Conservation (phyloP, 148 eudicot genomes). For the Amaranthus cruentus region DNA sequence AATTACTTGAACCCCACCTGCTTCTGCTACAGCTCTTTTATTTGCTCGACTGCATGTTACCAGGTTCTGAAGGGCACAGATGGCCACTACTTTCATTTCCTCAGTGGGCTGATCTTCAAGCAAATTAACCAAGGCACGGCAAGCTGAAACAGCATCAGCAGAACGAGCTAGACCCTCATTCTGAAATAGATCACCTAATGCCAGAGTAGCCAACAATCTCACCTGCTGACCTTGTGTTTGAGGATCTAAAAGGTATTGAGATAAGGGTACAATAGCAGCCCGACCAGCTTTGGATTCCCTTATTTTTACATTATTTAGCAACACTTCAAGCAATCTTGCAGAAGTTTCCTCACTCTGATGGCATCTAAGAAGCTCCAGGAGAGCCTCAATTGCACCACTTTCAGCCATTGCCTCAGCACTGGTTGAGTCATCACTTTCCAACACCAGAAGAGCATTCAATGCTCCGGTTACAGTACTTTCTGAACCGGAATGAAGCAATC, state of each 20-base stretch:
- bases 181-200: constrained; percentile 94
- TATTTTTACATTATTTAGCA: constrained; percentile 84
- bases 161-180: constrained; percentile 88
- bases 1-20: constrained; percentile 92
- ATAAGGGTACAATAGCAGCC: constrained; percentile 78
- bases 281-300: constrained; percentile 84
- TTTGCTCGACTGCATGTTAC: constrained; percentile 90
- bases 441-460: constrained; percentile 86
- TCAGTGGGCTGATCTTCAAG: constrained; percentile 98
- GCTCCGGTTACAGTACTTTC: constrained; percentile 84
- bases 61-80: constrained; percentile 94
- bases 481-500: constrained; percentile 86
- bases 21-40: constrained; percentile 99
- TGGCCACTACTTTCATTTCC: constrained; percentile 97
- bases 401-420: constrained; percentile 97
- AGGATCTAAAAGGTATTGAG: constrained; percentile 96
- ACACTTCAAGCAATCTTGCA: constrained; percentile 85
- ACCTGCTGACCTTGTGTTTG: constrained; percentile 99
- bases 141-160: constrained; percentile 92
- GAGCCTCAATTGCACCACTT: constrained; percentile 98
- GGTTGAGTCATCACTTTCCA: constrained; percentile 89
- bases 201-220: constrained; percentile 81
- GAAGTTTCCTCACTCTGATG: constrained; percentile 93
- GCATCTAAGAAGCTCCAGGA: constrained; percentile 79
- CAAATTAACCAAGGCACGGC: constrained; percentile 84